Evolutionary conservation across 176 grass and related monocot genomes (phyloP).

Genomic region (Aegilops tauschii): DNA sequence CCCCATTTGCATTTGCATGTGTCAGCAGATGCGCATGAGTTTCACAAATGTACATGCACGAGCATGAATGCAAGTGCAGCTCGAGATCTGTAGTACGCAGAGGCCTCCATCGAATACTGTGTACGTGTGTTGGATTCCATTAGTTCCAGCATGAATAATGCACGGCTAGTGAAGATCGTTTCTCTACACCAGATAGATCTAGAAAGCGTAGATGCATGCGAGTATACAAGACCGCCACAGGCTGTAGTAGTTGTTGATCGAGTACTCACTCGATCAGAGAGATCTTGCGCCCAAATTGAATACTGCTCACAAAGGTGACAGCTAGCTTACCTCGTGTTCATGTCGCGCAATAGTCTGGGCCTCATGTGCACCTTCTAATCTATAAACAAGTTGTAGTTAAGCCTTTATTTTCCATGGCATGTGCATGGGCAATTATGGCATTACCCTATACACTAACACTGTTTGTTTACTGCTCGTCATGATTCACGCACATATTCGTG

Average conservation of each 20-base stretch:
- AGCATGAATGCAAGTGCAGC: background rate
- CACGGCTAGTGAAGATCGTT: background rate
- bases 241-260: background rate
- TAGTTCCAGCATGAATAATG: background rate
- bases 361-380: background rate
- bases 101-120: background rate
- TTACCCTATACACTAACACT: background rate
- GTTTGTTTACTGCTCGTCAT: constrained; percentile 9
- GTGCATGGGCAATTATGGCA: constrained; percentile 1
- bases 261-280: background rate
- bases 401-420: constrained; percentile 8
- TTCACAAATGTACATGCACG: background rate
- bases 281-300: background rate
- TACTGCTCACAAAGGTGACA: background rate
- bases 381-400: background rate
- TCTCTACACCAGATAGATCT: background rate
- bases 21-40: background rate
- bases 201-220: background rate
- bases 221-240: background rate
- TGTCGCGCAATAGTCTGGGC: constrained; percentile 5
- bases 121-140: background rate
- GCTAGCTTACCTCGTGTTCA: constrained; percentile 7
- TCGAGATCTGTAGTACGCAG: background rate
- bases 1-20: background rate
- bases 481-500: constrained; percentile 16